Conservation (phyloP, 495 filamentous ascomycete genomes). For the Penicillium ochrochloron region DNA sequence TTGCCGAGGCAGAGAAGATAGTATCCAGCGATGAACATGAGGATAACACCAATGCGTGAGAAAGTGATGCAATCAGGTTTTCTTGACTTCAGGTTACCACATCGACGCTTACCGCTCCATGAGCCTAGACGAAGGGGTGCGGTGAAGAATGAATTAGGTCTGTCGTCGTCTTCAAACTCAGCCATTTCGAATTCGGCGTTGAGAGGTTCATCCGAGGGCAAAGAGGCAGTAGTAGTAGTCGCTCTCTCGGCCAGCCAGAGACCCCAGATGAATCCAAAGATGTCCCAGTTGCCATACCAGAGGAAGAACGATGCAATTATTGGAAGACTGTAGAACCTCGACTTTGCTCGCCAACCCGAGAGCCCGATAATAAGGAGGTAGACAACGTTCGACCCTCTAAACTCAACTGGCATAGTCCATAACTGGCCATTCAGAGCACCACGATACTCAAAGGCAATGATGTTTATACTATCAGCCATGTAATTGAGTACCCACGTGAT, state of each 20-base stretch:
- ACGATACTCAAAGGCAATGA: slow-evolving; percentile 25
- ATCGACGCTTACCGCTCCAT: slow-evolving; percentile 1
- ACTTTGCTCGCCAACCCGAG: slow-evolving; percentile 36
- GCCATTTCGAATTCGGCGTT: slow-evolving; percentile 16
- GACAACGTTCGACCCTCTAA: slow-evolving; percentile 52
- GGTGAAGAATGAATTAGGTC: background rate
- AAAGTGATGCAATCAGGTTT: background rate
- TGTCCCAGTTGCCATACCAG: slow-evolving; percentile 46
- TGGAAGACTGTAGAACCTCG: slow-evolving; percentile 39
- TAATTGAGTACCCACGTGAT: slow-evolving; percentile 28
- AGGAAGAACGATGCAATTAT: slow-evolving; percentile 39
- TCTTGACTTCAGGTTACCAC: background rate
- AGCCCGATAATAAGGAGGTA: slow-evolving; percentile 46
- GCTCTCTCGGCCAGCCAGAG: slow-evolving; percentile 47
- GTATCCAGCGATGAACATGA: slow-evolving; percentile 25
- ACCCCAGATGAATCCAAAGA: slow-evolving; percentile 51
- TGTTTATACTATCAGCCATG: slow-evolving; percentile 46
- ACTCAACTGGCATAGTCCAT: slow-evolving; percentile 58
- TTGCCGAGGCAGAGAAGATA: slow-evolving; percentile 35
- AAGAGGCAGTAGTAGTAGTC: slow-evolving; percentile 27
- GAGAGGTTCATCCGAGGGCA: slow-evolving; percentile 24
- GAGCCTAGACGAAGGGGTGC: background rate
- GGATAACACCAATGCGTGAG: slow-evolving; percentile 8
- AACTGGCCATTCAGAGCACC: slow-evolving; percentile 41
- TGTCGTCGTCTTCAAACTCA: slow-evolving; percentile 12